Evolutionary conservation across 148 eudicot genomes (phyloP).

Genomic region (Fallopia convolvulus): DNA sequence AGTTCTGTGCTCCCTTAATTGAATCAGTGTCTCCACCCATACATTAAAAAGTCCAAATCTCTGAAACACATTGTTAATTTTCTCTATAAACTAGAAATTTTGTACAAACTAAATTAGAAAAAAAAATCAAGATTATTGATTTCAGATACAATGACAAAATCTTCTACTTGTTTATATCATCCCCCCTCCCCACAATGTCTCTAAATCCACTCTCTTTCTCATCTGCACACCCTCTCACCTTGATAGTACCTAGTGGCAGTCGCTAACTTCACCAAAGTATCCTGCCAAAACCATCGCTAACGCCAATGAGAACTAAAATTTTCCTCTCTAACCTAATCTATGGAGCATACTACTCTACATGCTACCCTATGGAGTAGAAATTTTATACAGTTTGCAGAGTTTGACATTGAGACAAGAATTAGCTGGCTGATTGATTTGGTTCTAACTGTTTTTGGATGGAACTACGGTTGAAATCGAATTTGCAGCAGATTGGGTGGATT

Average conservation of each 20-base stretch:
- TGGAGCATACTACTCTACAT: background rate
- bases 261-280: background rate
- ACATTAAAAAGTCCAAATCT: background rate
- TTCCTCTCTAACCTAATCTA: background rate
- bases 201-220: background rate
- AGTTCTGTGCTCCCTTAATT: background rate
- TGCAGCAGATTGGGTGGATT: background rate
- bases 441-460: background rate
- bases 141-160: no score
- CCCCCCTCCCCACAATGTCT: background rate
- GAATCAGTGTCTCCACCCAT: background rate
- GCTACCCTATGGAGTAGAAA: background rate
- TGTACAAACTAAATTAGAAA: no score
- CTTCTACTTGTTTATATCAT: no score
- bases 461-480: background rate
- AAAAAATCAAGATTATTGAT: no score
- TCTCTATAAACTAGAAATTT: no score
- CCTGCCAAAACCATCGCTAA: background rate
- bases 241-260: background rate
- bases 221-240: background rate
- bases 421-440: background rate
- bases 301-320: background rate
- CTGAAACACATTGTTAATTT: no score
- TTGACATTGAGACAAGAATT: background rate
- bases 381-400: background rate